Percentiles rank a stretch among this genome's conserved stretches.
These are phyloP conservation scores for Colletotrichum liaoningense DNA, from an alignment of 2,329 filamentous ascomycete genomes.

Conservation along the genomic window DNA sequence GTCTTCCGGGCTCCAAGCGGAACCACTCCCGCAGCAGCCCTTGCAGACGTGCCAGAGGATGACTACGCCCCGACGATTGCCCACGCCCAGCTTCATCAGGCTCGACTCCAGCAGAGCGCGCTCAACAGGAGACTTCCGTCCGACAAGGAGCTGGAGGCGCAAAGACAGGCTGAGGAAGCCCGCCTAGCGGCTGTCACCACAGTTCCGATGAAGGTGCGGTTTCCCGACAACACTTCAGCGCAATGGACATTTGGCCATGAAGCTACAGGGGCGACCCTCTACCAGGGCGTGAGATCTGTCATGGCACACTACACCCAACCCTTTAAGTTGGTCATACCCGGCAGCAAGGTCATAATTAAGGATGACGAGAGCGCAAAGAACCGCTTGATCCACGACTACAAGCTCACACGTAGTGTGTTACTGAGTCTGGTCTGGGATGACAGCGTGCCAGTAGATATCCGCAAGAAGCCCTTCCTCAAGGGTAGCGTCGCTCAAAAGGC, in stretches of 20 bases:
- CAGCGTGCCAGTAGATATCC: slow-evolving; percentile 64
- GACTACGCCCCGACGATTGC: slow-evolving; percentile 82
- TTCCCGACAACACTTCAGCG: slow-evolving; percentile 86
- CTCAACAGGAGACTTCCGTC: slow-evolving; percentile 84
- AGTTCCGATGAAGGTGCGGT: slow-evolving; percentile 83
- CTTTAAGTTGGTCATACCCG: slow-evolving; percentile 78
- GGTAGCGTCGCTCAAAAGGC: slow-evolving; percentile 69
- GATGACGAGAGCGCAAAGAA: slow-evolving; percentile 59
- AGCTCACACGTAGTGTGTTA: slow-evolving; percentile 76
- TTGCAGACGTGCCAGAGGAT: slow-evolving; percentile 73
- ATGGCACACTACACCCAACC: slow-evolving; percentile 73
- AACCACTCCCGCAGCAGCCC: slow-evolving; percentile 81
- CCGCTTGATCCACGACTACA: slow-evolving; percentile 78
- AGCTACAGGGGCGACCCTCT: slow-evolving; percentile 78
- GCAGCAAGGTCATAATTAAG: slow-evolving; percentile 60
- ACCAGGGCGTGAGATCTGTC: slow-evolving; percentile 78
- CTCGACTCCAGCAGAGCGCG: slow-evolving; percentile 68
- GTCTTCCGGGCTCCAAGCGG: slow-evolving; percentile 83
- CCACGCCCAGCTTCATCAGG: slow-evolving; percentile 81
- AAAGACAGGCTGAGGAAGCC: slow-evolving; percentile 73
- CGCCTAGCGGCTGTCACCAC: slow-evolving; percentile 74
- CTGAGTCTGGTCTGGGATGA: slow-evolving; percentile 83
- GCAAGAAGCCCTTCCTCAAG: slow-evolving; percentile 70
- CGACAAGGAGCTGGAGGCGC: slow-evolving; percentile 82
- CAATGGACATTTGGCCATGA: slow-evolving; percentile 76